Evolutionary conservation across 2,329 filamentous ascomycete species (phyloP), one percentile per base, ranked within the genome.

Genomic region (Exophiala aquamarina): DNA sequence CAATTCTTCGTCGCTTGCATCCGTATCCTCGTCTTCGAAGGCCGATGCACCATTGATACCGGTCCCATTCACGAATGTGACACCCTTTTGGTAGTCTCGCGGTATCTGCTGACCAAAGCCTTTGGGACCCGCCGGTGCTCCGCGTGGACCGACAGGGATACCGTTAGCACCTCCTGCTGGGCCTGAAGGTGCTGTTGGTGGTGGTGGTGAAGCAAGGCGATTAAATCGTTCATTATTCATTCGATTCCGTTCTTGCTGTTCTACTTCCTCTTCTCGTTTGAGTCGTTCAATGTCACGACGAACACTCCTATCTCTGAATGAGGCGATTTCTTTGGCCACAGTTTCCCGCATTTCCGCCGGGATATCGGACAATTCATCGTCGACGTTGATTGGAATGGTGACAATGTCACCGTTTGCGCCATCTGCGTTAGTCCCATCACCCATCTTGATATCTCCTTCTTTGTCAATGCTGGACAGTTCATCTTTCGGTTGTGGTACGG

Each of bases 271-370:
- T 67, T 98, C 93, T 35, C 86, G 78, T 62, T 84, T 84, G 28
- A 95, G 71, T 3, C 93, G 86, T 67, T 98, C 93, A 62, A 94
- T 72, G 63, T 98, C 93, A 31, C 92, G 80, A 52, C 87, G 83
- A 50, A 84, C 95, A 59, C 92, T 96, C 15, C 92, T 81, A 57
- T 98, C 93, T 56, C 93, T 81, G 73, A 98, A 98, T 0, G 91
- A 88, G 0, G 89, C 84, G 61, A 98, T 98, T 66, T 98, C 94
- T 47, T 86, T 86, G 0, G 93, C 89, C 13, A 98, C 93, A 0
- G 89, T 91, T 64, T 95, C 93, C 18, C 93, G 84, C 89, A 95
- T 94, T 64, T 97, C 93, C 1, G 89, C 86, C 0, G 93, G 93
- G 38, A 98, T 96, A 61, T 98, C 93, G 15, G 91, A 86, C 35